Percentiles rank a stretch among this genome's conserved stretches.
Conservation (phyloP, 2,329 filamentous ascomycete genomes). For the Neonectria sp. region DNA sequence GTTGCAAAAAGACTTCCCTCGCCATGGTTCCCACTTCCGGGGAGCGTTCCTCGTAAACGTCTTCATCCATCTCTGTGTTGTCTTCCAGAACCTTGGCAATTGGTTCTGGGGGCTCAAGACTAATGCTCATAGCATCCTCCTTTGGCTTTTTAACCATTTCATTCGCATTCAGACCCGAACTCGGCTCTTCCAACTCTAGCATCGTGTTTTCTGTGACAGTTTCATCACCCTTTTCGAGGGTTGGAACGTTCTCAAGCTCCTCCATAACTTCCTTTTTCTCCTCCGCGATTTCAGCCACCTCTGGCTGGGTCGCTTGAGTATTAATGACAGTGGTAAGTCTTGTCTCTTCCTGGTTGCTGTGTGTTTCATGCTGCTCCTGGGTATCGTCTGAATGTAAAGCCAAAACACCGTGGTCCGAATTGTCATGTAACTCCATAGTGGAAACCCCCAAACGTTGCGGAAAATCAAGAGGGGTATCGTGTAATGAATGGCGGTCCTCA, state of each 20-base stretch:
- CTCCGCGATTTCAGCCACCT: conserved; percentile 28
- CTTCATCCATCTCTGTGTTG: not conserved
- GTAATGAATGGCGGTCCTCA: conserved; percentile 58
- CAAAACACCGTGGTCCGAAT: conserved; percentile 47
- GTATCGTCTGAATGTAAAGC: conserved; percentile 48
- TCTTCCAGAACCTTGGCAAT: conserved; percentile 29
- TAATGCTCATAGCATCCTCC: conserved; percentile 15
- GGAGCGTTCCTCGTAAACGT: conserved; percentile 16
- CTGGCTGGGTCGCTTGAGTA: conserved; percentile 28
- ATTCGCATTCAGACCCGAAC: conserved; percentile 28
- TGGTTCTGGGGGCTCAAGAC: conserved; percentile 25
- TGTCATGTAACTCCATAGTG: conserved; percentile 44
- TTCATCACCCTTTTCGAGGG: conserved; percentile 27
- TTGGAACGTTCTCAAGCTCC: conserved; percentile 9
- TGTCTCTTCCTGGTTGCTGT: conserved; percentile 41
- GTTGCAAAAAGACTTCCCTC: conserved; percentile 4
- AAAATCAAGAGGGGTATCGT: conserved; percentile 57
- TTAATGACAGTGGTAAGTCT: conserved; percentile 41
- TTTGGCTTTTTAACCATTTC: conserved; percentile 15
- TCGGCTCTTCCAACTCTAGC: conserved; percentile 36
- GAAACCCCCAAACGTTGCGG: conserved; percentile 49
- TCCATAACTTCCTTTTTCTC: conserved; percentile 14
- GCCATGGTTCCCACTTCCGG: not conserved
- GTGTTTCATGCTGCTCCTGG: conserved; percentile 41
- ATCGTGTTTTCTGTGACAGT: conserved; percentile 41